These are phyloP conservation scores for Pseudogymnoascus sp. DNA, from an alignment of 2,329 filamentous ascomycete species.

Conservation along the genomic window DNA sequence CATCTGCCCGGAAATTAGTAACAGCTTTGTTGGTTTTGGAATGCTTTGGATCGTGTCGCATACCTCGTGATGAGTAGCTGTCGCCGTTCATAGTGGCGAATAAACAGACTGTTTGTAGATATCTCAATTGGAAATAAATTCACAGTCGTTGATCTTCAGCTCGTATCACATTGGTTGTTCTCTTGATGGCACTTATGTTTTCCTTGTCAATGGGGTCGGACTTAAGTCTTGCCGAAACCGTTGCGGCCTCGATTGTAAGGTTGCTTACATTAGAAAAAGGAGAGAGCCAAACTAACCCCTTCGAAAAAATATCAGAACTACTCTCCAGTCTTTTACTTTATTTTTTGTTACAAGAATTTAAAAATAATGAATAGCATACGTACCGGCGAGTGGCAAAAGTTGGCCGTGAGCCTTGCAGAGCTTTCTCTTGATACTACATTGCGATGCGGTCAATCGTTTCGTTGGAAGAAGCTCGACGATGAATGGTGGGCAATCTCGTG, in stretches of 20 bases:
- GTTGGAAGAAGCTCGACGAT: constrained; percentile 82
- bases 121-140: background rate
- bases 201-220: constrained; percentile 6
- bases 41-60: constrained; percentile 24
- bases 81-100: constrained; percentile 69
- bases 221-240: background rate
- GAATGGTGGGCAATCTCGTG: constrained; percentile 56
- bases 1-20: constrained; percentile 37
- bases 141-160: background rate
- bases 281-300: background rate
- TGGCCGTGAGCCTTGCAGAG: constrained; percentile 75
- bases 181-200: constrained; percentile 5
- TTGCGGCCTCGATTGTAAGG: background rate
- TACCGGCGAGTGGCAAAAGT: constrained; percentile 74
- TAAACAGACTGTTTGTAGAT: constrained; percentile 1
- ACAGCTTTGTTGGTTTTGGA: constrained; percentile 19
- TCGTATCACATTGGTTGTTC: constrained; percentile 4
- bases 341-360: background rate
- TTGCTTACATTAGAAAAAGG: background rate
- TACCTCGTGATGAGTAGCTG: constrained; percentile 71
- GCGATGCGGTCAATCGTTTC: constrained; percentile 91
- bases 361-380: constrained; percentile 28
- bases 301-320: background rate
- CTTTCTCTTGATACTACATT: constrained; percentile 91
- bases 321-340: background rate